Evolutionary conservation across 176 grass and related monocot species (phyloP), one percentile per base, ranked within the genome.

Genomic region (Juncus effusus): DNA sequence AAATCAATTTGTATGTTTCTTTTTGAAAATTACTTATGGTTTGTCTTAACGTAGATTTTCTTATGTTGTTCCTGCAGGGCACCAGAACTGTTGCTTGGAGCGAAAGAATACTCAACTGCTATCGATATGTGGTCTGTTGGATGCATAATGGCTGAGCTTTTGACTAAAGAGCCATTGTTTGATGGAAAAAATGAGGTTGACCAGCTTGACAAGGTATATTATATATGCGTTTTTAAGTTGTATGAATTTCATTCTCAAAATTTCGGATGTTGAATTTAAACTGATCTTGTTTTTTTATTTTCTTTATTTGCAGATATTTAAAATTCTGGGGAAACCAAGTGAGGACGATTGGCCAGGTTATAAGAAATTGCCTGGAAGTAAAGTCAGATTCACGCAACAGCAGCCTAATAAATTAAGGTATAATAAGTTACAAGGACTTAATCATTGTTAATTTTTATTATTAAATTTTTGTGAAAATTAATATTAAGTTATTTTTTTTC

Each of bases 61-160:
- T 69, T 12, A 36, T 61, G 28, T 57, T 69, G 15, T 63, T 6
- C 65, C 73, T 50, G 8, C 74, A 96, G 87, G 69, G 84, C 87
- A 37, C 87, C 84, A 13, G 84, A 96, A 69, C 74, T 96, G 75
- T 70, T 96, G 28, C 60, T 96, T 61, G 87, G 92, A 53, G 77
- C 76, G 60, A 96, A 83, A 58, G 84, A 91, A 47, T 91, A 96
- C 80, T 96, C 87, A 59, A 88, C 87, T 75, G 74, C 87, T 67
- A 85, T 91, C 63, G 92, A 96, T 78, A 88, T 88, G 87, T 96
- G 87, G 85, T 96, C 92, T 3, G 61, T 96, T 50, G 87, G 87
- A 19, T 96, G 92, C 63, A 96, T 96, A 62, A 88, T 96, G 87
- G 87, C 82, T 35, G 87, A 91, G 59, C 74, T 96, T 12, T 69